Evolutionary conservation across 1,284 basidiomycete species (phyloP), one percentile per base, ranked within the genome.

Genomic region (Earliella scabrosa): DNA sequence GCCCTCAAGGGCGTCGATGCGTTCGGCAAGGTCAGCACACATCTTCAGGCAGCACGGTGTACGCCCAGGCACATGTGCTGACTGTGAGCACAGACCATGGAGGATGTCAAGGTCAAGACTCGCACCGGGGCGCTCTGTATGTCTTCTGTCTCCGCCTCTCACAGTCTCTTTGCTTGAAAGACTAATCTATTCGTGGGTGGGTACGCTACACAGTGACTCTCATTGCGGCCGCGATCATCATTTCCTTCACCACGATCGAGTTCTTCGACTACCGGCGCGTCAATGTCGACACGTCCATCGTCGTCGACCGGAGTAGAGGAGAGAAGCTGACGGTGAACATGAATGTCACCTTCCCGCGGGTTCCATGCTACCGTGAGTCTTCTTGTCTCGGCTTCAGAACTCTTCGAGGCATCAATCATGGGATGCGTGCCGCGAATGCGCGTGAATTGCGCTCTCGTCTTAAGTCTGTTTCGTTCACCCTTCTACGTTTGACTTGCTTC

Each of bases 81-180:
- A 62, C 34, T 24, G 27, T 20, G 16, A 36, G 20, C 52, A 63
- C 69, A 97, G 96, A 98, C 95, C 34, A 93, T 93, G 75, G 95
- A 98, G 71, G 95, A 98, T 82, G 95, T 98, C 62, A 97, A 97
- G 78, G 92, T 98, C 77, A 95, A 95, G 80, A 98, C 96, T 38
- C 85, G 92, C 61, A 95, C 93, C 36, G 95, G 95, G 64, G 95
- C 93, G 66, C 79, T 97, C 66, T 81, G 94, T 96, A 68, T 74
- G 91, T 80, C 38, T 38, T 16, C 26, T 7, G 21, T 41, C 48
- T 48, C 39, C 36, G 11, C 40, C 11, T 41, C 1, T 14, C 39
- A 41, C 39, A 41, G 39, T 41, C 39, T 50, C 40, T 56, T 26
- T n/a, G 38, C 31, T 9, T 34, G 31, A 27, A 39, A 24, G 36